Conservation (phyloP, 352 stramenopile species). For the Globisporangium okanoganense region DNA sequence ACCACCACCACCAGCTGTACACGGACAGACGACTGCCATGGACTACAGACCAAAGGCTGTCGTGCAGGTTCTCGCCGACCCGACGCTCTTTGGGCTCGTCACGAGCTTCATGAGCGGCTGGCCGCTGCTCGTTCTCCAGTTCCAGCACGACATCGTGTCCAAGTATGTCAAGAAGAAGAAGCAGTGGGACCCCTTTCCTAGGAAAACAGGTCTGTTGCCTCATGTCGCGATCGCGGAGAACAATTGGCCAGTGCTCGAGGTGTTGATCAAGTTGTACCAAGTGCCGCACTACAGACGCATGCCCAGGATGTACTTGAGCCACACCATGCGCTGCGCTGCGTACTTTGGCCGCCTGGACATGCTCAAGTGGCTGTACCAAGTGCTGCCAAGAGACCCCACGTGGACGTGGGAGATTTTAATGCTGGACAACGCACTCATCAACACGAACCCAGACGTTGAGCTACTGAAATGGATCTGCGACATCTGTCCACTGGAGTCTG, state of each 20-base stretch:
- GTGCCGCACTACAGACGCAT: background rate
- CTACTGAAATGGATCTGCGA: background rate
- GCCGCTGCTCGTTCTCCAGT: background rate
- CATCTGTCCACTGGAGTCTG: background rate
- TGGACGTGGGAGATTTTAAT: background rate
- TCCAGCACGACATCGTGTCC: background rate
- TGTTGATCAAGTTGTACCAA: background rate
- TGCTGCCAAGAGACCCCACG: background rate
- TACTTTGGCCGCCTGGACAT: slow-evolving; percentile 1
- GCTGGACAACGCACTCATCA: background rate
- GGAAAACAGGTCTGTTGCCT: background rate
- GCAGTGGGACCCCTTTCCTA: background rate
- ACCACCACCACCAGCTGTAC: too few relatives aligned
- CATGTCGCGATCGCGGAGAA: slow-evolving; percentile 3
- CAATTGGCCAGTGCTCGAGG: background rate
- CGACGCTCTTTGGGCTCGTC: background rate
- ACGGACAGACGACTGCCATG: background rate
- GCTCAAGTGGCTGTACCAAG: background rate
- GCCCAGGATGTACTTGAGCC: background rate
- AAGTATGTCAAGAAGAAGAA: background rate
- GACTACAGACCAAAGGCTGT: background rate
- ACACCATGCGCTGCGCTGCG: background rate
- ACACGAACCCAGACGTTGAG: background rate
- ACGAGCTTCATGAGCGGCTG: background rate
- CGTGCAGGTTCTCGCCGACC: background rate